These are phyloP conservation scores for Boletus subcaerulescens DNA, from an alignment of 768 basidiomycete species.

Conservation along the genomic window DNA sequence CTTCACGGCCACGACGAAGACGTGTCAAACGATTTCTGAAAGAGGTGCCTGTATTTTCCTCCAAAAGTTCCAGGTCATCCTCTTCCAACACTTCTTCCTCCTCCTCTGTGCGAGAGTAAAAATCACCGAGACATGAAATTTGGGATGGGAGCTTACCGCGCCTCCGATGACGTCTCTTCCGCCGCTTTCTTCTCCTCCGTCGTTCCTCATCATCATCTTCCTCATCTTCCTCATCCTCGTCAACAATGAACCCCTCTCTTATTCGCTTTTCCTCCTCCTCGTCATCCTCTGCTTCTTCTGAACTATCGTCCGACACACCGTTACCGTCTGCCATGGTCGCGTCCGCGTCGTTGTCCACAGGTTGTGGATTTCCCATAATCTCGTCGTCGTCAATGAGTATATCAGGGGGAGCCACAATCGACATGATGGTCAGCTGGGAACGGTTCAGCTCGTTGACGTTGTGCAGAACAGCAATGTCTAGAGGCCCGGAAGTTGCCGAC, in stretches of 20 bases:
- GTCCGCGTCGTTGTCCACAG: conserved; percentile 58
- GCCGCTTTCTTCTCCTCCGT: conserved; percentile 58
- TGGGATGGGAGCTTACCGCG: conserved; percentile 36
- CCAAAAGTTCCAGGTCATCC: conserved; percentile 76
- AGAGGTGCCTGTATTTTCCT: conserved; percentile 81
- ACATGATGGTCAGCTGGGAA: conserved; percentile 46
- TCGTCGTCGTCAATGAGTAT: conserved; percentile 47
- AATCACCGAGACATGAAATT: conserved; percentile 2
- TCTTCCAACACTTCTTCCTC: conserved; percentile 80
- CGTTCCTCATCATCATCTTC: conserved; percentile 60
- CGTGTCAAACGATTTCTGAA: conserved; percentile 75
- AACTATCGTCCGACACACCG: conserved; percentile 69
- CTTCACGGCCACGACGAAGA: conserved; percentile 70
- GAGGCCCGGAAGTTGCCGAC: conserved; percentile 24
- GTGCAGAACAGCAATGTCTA: conserved; percentile 2
- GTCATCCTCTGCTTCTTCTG: conserved; percentile 88
- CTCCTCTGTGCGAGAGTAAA: conserved; percentile 33
- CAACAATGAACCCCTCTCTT: conserved; percentile 89
- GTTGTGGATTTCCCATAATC: conserved; percentile 52
- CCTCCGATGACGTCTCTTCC: conserved; percentile 62
- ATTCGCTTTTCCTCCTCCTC: conserved; percentile 81
- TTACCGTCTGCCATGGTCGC: conserved; percentile 45
- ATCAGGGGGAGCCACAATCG: conserved; percentile 40
- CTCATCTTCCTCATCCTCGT: conserved; percentile 88
- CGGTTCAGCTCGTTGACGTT: conserved; percentile 12